Base-by-base conservation (phyloP, 495 filamentous ascomycete species). In the Monascus purpureus region DNA sequence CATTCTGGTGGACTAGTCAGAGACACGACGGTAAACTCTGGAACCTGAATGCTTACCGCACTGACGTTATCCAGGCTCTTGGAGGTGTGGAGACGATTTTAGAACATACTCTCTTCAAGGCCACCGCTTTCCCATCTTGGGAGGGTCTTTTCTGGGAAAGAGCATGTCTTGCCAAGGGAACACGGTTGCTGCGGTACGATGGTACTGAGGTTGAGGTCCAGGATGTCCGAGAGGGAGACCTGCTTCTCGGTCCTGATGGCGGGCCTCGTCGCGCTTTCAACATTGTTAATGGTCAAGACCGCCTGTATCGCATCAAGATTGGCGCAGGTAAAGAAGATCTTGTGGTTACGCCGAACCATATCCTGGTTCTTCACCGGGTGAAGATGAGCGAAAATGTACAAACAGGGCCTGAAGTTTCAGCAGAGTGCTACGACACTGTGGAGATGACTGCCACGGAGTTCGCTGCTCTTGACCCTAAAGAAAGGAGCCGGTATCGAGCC, bases 51-150 rank as follows among this genome's bases (percentile, higher is more conserved):
- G 87, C 92, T 13, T 96, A 99, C 57, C 70, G 92, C 41, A 96
- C 92, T 7, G 92, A 99, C 63, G 92, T 99, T 19, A 99, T 99
- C 38, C 92, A 99, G 52, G 87, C 90, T 0, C 68, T 99, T 35
- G 92, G 92, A 49, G 92, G 92, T 77, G 92, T 99, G n/a, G 92
- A 99, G 51, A 96, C 92, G 2, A 99, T 99, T 49, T 69, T 99
- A 7, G 92, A 99, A 52, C 90, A 99, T 49, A 96, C 90, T 0
- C 57, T 99, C 6, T 99, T 99, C 76, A 95, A 95, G 52, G 92
- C 92, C 5, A 99, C 92, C 1, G 92, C 88, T 29, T 99, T 99
- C 57, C 87, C 90, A 14, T 93, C 83, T 2, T 99, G 92, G 90
- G 92, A 99, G 55, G 92, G 92, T 48, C 68, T 99, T 13, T 99